Conservation (phyloP, 257 asterid genomes). For the Verbena officinalis region DNA sequence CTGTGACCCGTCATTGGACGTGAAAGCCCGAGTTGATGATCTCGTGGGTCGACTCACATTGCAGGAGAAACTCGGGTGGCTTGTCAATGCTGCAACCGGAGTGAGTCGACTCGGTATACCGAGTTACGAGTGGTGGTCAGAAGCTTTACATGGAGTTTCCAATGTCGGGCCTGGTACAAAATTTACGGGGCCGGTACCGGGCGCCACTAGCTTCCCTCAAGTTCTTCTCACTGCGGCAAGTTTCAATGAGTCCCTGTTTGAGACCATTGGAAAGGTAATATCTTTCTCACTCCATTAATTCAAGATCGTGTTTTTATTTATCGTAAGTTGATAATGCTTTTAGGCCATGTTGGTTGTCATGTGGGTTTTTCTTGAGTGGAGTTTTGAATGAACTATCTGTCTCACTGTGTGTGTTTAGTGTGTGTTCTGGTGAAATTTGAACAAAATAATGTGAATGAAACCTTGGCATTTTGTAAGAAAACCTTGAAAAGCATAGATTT, state of each 20-base stretch:
- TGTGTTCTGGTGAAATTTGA: background rate
- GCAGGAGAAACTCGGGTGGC: slow-evolving; percentile 71
- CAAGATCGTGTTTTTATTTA: background rate
- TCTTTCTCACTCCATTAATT: slow-evolving; percentile 19
- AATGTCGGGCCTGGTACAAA: slow-evolving; percentile 58
- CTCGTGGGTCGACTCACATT: slow-evolving; percentile 56
- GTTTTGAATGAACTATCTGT: background rate
- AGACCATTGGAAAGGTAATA: slow-evolving; percentile 60
- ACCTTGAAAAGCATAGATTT: background rate
- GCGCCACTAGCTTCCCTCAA: slow-evolving; percentile 84
- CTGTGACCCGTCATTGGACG: slow-evolving; percentile 59
- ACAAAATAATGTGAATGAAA: too few species aligned
- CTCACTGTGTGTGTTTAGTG: background rate
- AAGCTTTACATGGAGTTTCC: slow-evolving; percentile 78
- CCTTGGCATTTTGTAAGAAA: too few species aligned
- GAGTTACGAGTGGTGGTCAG: slow-evolving; percentile 86
- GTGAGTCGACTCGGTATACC: slow-evolving; percentile 72
- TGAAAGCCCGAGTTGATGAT: slow-evolving; percentile 49
- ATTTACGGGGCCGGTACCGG: slow-evolving; percentile 55
- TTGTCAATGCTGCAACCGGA: slow-evolving; percentile 48
- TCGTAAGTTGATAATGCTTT: too few species aligned
- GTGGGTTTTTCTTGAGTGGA: background rate
- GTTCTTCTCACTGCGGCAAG: slow-evolving; percentile 73
- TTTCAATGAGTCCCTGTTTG: slow-evolving; percentile 58
- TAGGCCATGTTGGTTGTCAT: background rate